phyloP scores from a whole-genome alignment of 202 grass and related monocot species.

The Miscanthus sacchariflorus region DNA sequence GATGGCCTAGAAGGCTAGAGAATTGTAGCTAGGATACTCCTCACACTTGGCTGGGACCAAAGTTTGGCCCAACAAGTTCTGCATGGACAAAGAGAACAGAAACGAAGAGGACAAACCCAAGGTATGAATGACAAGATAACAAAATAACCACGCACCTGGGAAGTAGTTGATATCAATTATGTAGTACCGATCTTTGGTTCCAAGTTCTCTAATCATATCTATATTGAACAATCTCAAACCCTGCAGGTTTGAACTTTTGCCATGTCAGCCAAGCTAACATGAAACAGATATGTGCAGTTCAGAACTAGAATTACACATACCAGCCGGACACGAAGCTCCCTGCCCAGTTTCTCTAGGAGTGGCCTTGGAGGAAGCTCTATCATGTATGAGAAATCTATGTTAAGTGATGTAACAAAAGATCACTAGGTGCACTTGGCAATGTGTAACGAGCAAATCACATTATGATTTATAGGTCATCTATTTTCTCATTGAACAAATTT shows the following conservation, averaged over 20 bases:
- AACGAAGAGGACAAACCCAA: constrained; percentile 3
- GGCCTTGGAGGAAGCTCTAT: constrained; percentile 83
- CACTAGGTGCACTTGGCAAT: background rate
- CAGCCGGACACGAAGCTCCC: constrained; percentile 79
- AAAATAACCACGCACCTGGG: constrained; percentile 50
- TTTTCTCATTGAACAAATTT: background rate
- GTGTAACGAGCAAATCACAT: constrained; percentile 4
- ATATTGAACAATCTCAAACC: constrained; percentile 73
- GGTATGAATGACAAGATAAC: constrained; percentile 13
- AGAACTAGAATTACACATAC: constrained; percentile 52
- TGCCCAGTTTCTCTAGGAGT: constrained; percentile 89
- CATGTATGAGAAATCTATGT: constrained; percentile 19
- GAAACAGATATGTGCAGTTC: background rate
- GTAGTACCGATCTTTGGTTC: constrained; percentile 70
- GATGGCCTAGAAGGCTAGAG: background rate
- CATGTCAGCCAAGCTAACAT: constrained; percentile 33
- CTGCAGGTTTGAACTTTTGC: constrained; percentile 38
- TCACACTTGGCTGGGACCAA: background rate
- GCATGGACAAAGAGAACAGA: constrained; percentile 11
- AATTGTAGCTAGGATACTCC: constrained; percentile 12
- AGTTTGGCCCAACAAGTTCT: constrained; percentile 27
- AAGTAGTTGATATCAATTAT: constrained; percentile 88
- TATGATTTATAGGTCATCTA: background rate
- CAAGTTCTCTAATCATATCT: constrained; percentile 82
- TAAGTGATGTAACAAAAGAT: constrained; percentile 38